Conservation (phyloP, 495 filamentous ascomycete genomes). For the Clavariopsis aquatica region DNA sequence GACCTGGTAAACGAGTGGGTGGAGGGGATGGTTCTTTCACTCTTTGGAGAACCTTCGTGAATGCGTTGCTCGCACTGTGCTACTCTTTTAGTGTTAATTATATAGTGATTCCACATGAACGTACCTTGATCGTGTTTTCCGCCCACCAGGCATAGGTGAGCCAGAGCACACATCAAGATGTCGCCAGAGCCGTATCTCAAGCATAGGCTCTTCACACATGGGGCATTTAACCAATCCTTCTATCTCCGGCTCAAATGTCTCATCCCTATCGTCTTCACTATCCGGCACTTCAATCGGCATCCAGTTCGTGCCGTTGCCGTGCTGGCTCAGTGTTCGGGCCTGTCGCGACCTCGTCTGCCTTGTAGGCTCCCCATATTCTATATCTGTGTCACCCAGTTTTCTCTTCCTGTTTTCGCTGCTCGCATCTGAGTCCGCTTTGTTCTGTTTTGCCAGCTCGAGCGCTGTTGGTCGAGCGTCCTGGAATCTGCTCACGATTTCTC, state of each 20-base stretch:
- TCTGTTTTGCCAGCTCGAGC: slow-evolving; percentile 59
- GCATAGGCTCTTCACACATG: slow-evolving; percentile 76
- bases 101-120: slow-evolving; percentile 2
- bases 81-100: not conserved
- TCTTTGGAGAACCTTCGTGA: slow-evolving; percentile 10
- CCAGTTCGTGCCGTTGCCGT: slow-evolving; percentile 21
- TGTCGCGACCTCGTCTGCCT: slow-evolving; percentile 40
- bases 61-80: slow-evolving; percentile 4
- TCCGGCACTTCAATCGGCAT: slow-evolving; percentile 41
- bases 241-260: slow-evolving; percentile 49
- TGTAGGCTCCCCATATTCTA: slow-evolving; percentile 46
- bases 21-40: slow-evolving; percentile 16
- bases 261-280: slow-evolving; percentile 38
- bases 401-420: slow-evolving; percentile 49
- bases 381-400: slow-evolving; percentile 54
- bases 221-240: slow-evolving; percentile 76
- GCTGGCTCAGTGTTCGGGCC: slow-evolving; percentile 40
- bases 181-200: slow-evolving; percentile 65
- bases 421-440: slow-evolving; percentile 29
- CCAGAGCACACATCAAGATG: slow-evolving; percentile 70
- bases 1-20: slow-evolving; percentile 61
- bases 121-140: slow-evolving; percentile 39
- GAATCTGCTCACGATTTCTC: slow-evolving; percentile 84
- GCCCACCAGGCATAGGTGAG: slow-evolving; percentile 23
- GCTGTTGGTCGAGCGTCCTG: slow-evolving; percentile 61